These are phyloP conservation scores for Trichoderma gamsii DNA, from an alignment of 495 filamentous ascomycete genomes.

Conservation along the genomic window DNA sequence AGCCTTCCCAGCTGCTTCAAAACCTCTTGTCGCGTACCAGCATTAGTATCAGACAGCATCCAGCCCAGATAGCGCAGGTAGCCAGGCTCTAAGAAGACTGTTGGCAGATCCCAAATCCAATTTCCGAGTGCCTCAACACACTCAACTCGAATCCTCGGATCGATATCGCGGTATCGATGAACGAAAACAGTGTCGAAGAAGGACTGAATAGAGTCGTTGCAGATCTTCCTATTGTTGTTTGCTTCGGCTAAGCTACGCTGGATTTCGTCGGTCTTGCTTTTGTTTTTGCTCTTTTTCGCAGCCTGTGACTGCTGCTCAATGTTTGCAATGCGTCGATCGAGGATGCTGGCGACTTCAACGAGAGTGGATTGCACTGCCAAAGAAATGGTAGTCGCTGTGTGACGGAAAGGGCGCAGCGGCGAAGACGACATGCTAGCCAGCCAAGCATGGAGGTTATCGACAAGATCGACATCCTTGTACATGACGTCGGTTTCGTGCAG, in stretches of 20 bases:
- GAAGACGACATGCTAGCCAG: slow-evolving; percentile 79
- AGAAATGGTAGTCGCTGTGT: slow-evolving; percentile 79
- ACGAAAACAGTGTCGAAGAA: slow-evolving; percentile 87
- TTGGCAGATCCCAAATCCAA: slow-evolving; percentile 79
- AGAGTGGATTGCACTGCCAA: slow-evolving; percentile 68
- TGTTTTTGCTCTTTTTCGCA: slow-evolving; percentile 55
- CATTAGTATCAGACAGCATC: slow-evolving; percentile 74
- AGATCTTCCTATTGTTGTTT: slow-evolving; percentile 54
- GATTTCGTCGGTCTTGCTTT: slow-evolving; percentile 54
- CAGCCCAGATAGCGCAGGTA: slow-evolving; percentile 93
- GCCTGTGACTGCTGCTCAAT: slow-evolving; percentile 76
- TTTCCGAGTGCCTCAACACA: slow-evolving; percentile 76
- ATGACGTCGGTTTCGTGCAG: slow-evolving; percentile 69
- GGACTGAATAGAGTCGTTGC: slow-evolving; percentile 66
- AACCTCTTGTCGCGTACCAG: slow-evolving; percentile 65
- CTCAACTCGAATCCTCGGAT: slow-evolving; percentile 76
- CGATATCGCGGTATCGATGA: slow-evolving; percentile 91
- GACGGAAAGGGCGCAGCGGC: slow-evolving; percentile 76
- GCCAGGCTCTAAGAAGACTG: slow-evolving; percentile 77
- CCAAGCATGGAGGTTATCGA: slow-evolving; percentile 85
- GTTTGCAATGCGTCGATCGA: slow-evolving; percentile 59
- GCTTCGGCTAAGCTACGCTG: slow-evolving; percentile 60
- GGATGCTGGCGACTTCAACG: slow-evolving; percentile 63
- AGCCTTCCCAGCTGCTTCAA: slow-evolving; percentile 74
- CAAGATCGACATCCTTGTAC: slow-evolving; percentile 64